Evolutionary conservation across 2,329 filamentous ascomycete species (phyloP).

Genomic region (Aspergillus neotritici): DNA sequence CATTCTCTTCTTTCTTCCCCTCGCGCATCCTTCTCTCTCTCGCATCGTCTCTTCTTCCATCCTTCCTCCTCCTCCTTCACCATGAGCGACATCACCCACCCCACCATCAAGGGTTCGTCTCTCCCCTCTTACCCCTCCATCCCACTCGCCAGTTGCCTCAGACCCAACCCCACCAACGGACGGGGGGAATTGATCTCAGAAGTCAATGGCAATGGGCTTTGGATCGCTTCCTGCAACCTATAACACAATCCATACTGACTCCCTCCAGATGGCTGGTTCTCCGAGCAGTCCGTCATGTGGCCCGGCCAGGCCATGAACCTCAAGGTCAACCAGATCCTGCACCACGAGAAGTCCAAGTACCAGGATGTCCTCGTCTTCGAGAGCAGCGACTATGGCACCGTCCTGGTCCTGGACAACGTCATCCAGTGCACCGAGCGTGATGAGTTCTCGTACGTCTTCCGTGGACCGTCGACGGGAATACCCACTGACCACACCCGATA

Average conservation of each 20-base stretch:
- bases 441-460: conserved; percentile 70
- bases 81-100: conserved; percentile 68
- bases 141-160: background rate
- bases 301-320: conserved; percentile 98
- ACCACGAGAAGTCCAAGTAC: conserved; percentile 99
- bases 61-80: conserved; percentile 29
- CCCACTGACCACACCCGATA: conserved; percentile 17
- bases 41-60: conserved; percentile 10
- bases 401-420: conserved; percentile 96
- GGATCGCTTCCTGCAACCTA: background rate
- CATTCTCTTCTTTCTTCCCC: conserved; percentile 11
- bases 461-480: background rate
- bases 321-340: conserved; percentile 93
- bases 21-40: conserved; percentile 13
- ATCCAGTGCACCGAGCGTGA: conserved; percentile 98
- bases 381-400: conserved; percentile 92
- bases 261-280: conserved; percentile 93
- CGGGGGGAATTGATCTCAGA: background rate
- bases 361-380: conserved; percentile 99
- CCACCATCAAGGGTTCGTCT: conserved; percentile 66
- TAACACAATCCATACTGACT: conserved; percentile 4
- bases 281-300: conserved; percentile 98
- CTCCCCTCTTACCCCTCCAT: conserved; percentile 14
- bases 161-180: no score
- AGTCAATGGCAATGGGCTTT: background rate